Evolutionary conservation across 208 protist species (phyloP).

Genomic region (Trypanosomatidae sp.): DNA sequence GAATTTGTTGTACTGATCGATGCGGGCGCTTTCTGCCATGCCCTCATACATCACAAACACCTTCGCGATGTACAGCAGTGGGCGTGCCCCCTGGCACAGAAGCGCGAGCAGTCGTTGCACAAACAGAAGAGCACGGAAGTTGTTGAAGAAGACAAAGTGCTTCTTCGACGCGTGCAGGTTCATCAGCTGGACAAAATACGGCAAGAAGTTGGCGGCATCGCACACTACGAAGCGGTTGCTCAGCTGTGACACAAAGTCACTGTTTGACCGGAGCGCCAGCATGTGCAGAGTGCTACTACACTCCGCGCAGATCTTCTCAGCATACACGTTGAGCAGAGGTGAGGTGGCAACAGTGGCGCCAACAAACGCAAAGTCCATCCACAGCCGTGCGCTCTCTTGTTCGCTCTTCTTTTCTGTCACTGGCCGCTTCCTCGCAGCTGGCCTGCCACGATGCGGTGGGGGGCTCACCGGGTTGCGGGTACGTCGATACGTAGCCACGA

Average conservation of each 20-base stretch:
- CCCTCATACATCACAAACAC: constrained; percentile 88
- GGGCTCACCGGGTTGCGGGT: not conserved
- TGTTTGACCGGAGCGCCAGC: constrained; percentile 40
- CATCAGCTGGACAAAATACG: constrained; percentile 80
- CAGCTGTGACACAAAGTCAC: constrained; percentile 70
- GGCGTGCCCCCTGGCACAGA: constrained; percentile 43
- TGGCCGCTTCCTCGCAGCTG: constrained; percentile 1
- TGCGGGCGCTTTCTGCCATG: constrained; percentile 66
- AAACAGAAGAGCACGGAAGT: constrained; percentile 61
- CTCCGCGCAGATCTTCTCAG: constrained; percentile 18
- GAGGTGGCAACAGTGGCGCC: constrained; percentile 86
- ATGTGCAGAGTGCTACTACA: constrained; percentile 36
- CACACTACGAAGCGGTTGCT: constrained; percentile 79
- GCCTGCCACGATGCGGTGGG: not conserved
- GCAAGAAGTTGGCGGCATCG: constrained; percentile 65
- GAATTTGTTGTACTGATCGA: constrained; percentile 87
- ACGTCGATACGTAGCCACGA: constrained; percentile 35
- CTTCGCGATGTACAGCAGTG: constrained; percentile 65
- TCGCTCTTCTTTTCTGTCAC: too few species aligned
- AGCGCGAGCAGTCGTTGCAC: constrained; percentile 63
- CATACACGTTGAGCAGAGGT: constrained; percentile 38
- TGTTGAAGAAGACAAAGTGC: constrained; percentile 94
- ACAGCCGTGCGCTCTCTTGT: not conserved
- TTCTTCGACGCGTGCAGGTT: constrained; percentile 89
- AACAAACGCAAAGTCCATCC: constrained; percentile 80